phyloP scores from a whole-genome alignment of 768 basidiomycete genomes.

The Suillus spraguei region DNA sequence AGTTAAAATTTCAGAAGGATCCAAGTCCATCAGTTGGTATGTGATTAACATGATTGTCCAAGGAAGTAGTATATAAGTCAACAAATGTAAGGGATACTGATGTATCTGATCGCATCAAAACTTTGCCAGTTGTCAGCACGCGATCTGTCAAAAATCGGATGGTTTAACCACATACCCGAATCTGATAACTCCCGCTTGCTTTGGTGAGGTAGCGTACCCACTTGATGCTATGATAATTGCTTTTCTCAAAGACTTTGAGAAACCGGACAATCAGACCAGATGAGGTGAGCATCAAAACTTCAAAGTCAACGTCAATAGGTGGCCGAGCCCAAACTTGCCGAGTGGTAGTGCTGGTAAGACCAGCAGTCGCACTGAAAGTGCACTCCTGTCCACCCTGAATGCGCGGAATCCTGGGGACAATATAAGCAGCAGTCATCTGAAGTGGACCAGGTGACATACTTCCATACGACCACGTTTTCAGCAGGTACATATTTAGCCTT shows the following conservation, averaged over 20 bases:
- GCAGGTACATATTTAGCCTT: constrained; percentile 98
- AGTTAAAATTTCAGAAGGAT: constrained; percentile 7
- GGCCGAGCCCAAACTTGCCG: constrained; percentile 98
- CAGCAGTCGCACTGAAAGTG: constrained; percentile 81
- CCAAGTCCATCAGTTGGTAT: constrained; percentile 22
- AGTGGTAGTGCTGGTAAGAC: constrained; percentile 84
- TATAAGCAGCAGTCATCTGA: constrained; percentile 13
- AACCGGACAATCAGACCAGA: constrained; percentile 96
- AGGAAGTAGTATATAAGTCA: constrained; percentile 12
- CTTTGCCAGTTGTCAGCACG: constrained; percentile 16
- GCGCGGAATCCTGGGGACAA: constrained; percentile 74
- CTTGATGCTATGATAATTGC: constrained; percentile 91
- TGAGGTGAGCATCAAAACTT: constrained; percentile 98
- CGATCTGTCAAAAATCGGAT: not conserved
- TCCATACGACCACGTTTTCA: constrained; percentile 97
- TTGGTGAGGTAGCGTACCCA: constrained; percentile 97
- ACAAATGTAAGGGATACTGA: constrained; percentile 23
- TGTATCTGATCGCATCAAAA: constrained; percentile 25
- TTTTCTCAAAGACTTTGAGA: constrained; percentile 97
- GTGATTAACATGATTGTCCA: constrained; percentile 22
- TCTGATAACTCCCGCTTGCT: constrained; percentile 91
- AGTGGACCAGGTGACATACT: constrained; percentile 57
- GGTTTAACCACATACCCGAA: constrained; percentile 65
- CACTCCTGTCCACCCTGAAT: constrained; percentile 93
- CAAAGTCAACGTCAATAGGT: constrained; percentile 98